These are phyloP conservation scores for Paecilomyces niveus DNA, from an alignment of 2,329 filamentous ascomycete genomes.

Conservation along the genomic window DNA sequence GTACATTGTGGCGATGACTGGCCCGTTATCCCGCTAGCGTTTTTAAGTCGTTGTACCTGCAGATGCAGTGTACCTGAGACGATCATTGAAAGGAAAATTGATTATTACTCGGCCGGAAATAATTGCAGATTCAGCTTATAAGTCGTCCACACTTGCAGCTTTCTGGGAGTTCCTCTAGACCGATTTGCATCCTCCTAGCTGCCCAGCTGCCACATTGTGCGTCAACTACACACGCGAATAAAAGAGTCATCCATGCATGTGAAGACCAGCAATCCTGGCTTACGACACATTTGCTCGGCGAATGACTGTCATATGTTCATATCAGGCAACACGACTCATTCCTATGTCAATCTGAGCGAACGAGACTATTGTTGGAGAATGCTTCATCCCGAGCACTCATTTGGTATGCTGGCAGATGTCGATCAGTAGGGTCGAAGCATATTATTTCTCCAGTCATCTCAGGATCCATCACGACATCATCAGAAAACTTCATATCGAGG, in stretches of 20 bases:
- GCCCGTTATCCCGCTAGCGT: background rate
- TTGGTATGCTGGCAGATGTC: too few relatives aligned
- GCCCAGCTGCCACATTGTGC: background rate
- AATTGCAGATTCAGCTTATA: background rate
- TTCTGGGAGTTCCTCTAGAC: background rate
- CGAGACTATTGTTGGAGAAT: too few relatives aligned
- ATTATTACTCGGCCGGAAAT: background rate
- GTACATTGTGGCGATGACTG: background rate
- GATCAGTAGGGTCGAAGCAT: too few relatives aligned
- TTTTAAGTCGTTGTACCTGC: background rate
- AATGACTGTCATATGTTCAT: background rate
- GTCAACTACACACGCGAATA: background rate
- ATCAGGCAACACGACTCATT: background rate
- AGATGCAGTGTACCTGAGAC: background rate
- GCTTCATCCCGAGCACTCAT: too few relatives aligned
- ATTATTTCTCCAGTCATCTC: too few relatives aligned
- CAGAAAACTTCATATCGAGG: background rate
- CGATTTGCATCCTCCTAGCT: background rate
- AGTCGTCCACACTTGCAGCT: background rate
- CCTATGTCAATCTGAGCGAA: background rate
- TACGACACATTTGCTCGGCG: background rate
- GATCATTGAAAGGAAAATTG: too few relatives aligned
- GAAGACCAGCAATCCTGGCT: background rate
- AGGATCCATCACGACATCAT: background rate
- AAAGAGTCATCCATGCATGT: background rate